These are phyloP conservation scores for Naegleria gruberi DNA, from an alignment of 208 protist species.

Conservation along the genomic window DNA sequence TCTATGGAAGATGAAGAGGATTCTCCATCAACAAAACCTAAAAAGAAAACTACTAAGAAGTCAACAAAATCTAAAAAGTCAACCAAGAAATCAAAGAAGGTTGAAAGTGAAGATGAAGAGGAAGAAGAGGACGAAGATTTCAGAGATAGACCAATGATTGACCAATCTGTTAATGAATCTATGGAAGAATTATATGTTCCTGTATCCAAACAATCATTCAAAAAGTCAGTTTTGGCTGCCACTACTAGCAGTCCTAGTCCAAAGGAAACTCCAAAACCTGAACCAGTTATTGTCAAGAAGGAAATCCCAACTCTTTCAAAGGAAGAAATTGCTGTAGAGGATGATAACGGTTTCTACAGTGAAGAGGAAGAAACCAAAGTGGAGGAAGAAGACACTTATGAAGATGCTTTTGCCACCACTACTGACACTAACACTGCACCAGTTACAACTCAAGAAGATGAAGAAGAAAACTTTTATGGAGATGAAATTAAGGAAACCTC, in stretches of 20 bases:
- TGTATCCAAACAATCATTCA: neutral
- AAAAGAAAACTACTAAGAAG: neutral
- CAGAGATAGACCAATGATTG: neutral
- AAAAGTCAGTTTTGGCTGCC: neutral
- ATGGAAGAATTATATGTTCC: slow-evolving; percentile 7
- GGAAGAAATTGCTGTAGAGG: neutral
- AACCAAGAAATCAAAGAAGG: neutral
- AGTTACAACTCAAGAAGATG: neutral
- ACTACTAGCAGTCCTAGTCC: neutral
- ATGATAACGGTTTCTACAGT: neutral
- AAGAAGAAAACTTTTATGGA: neutral
- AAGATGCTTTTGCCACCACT: neutral
- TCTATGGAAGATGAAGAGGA: neutral
- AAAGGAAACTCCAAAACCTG: neutral
- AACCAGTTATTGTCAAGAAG: neutral
- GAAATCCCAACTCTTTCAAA: neutral
- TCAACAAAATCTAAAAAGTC: neutral
- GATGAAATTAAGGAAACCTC: neutral
- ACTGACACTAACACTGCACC: neutral
- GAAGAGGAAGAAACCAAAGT: neutral
- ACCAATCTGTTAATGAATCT: neutral
- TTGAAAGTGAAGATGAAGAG: neutral
- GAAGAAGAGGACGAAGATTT: neutral
- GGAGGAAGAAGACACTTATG: neutral
- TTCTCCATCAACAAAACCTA: neutral